These are phyloP conservation scores for Corymbia citriodora DNA, from an alignment of 441 rosid genomes.

Conservation along the genomic window DNA sequence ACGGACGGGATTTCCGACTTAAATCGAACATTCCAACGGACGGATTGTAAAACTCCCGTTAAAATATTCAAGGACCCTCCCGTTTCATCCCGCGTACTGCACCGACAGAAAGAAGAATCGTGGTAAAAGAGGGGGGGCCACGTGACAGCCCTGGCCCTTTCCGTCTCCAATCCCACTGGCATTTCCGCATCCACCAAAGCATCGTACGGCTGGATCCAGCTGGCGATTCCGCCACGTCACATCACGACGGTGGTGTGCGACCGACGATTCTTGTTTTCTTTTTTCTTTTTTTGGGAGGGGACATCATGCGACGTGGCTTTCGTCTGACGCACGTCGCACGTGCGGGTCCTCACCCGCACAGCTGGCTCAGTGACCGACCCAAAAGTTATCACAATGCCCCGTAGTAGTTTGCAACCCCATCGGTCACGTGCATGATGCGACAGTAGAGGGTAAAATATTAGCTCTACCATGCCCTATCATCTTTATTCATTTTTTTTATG, in stretches of 20 bases:
- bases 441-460: no score
- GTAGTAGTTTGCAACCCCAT: background rate
- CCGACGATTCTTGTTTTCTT: background rate
- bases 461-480: background rate
- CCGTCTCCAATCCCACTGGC: background rate
- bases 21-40: background rate
- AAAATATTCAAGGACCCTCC: background rate
- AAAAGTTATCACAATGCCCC: background rate
- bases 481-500: background rate
- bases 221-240: background rate
- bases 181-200: background rate
- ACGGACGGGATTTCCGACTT: background rate
- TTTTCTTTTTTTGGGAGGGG: background rate
- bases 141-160: background rate
- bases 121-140: background rate
- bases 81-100: background rate
- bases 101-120: background rate
- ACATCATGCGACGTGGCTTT: background rate
- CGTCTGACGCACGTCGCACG: background rate
- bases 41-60: rapidly evolving
- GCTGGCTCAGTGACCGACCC: background rate
- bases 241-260: background rate
- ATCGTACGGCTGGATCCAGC: background rate
- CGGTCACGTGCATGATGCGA: background rate
- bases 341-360: background rate